These are phyloP conservation scores for Puccinellia tenuiflora DNA, from an alignment of 176 grass and related monocot species.

Conservation along the genomic window DNA sequence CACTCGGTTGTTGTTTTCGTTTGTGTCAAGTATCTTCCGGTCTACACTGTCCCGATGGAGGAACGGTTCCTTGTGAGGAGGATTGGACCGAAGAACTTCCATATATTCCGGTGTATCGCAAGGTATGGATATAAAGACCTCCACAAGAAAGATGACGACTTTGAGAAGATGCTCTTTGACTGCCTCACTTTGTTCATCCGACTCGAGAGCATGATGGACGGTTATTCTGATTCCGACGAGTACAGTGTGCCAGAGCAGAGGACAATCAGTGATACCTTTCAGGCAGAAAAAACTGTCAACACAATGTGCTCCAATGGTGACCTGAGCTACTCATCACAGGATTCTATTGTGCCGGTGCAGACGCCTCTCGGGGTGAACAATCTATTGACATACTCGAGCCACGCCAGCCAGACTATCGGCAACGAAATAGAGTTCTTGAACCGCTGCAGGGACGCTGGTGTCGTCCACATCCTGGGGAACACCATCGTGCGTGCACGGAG, in stretches of 20 bases:
- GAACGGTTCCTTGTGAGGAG: conserved; percentile 78
- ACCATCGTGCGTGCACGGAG: conserved; percentile 72
- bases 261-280: conserved; percentile 10
- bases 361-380: conserved; percentile 16
- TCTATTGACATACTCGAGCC: conserved; percentile 22
- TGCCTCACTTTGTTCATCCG: conserved; percentile 54
- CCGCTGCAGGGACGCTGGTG: conserved; percentile 77
- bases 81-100: conserved; percentile 91
- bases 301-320: conserved; percentile 43
- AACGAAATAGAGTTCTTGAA: conserved; percentile 90
- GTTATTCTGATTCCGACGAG: conserved; percentile 76
- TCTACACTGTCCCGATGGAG: conserved; percentile 83
- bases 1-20: conserved; percentile 92
- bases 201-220: conserved; percentile 96
- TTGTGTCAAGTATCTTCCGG: conserved; percentile 94
- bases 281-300: conserved; percentile 23
- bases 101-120: conserved; percentile 86
- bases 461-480: conserved; percentile 97
- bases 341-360: conserved; percentile 58
- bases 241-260: conserved; percentile 37
- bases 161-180: conserved; percentile 81
- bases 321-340: conserved; percentile 56
- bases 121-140: conserved; percentile 95
- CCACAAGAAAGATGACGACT: conserved; percentile 91
- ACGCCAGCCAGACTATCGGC: conserved; percentile 34